Conservation (phyloP, 1,284 basidiomycete genomes). For the Trametes hirsuta region DNA sequence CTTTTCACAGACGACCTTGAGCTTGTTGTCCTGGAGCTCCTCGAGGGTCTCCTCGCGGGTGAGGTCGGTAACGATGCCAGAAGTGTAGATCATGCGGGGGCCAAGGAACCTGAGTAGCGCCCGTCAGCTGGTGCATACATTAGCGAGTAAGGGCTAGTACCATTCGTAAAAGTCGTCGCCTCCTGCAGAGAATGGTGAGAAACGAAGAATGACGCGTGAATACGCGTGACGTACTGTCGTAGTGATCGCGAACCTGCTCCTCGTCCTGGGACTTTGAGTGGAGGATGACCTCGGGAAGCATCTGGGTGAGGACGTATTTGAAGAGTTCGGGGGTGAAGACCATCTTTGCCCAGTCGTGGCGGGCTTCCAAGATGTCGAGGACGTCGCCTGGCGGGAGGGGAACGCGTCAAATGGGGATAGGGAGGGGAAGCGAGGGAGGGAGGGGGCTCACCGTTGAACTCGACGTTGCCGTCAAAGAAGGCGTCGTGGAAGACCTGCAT, state of each 20-base stretch:
- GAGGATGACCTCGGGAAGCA: constrained; percentile 92
- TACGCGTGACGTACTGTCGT: constrained; percentile 73
- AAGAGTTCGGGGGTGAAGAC: constrained; percentile 86
- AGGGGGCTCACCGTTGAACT: constrained; percentile 80
- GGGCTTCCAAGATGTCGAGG: constrained; percentile 90
- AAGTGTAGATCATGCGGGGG: constrained; percentile 97
- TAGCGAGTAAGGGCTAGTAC: too few relatives aligned
- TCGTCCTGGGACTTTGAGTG: constrained; percentile 93
- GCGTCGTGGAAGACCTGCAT: constrained; percentile 99
- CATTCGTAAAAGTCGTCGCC: constrained; percentile 95
- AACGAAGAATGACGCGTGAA: constrained; percentile 25
- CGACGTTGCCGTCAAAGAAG: constrained; percentile 96
- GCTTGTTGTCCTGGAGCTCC: constrained; percentile 98
- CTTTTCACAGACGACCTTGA: constrained; percentile 93
- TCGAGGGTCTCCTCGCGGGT: constrained; percentile 87
- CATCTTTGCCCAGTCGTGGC: constrained; percentile 96
- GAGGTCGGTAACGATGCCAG: constrained; percentile 84
- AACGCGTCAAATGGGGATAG: too few relatives aligned
- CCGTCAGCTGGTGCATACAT: too few relatives aligned
- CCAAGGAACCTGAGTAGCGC: constrained; percentile 71
- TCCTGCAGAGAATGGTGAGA: constrained; percentile 40
- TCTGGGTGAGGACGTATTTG: constrained; percentile 89
- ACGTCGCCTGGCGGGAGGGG: constrained; percentile 70
- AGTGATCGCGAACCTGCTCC: constrained; percentile 95
- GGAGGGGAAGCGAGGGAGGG: too few relatives aligned